Conservation (phyloP, 257 asterid genomes). For the Cordia subcordata region DNA sequence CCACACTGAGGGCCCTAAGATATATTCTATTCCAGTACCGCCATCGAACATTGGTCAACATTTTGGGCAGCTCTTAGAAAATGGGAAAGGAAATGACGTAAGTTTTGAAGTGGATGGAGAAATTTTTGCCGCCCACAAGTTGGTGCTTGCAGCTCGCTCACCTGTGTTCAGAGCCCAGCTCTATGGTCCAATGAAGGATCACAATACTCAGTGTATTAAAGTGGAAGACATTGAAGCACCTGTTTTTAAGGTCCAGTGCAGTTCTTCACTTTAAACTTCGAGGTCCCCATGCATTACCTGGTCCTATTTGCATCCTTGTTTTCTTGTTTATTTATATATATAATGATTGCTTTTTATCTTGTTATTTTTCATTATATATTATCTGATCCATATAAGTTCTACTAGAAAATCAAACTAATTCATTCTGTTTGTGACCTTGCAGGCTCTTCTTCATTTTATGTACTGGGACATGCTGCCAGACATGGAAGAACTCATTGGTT, state of each 20-base stretch:
- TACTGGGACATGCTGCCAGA: conserved; percentile 85
- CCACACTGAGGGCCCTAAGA: conserved; percentile 79
- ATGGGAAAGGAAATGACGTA: conserved; percentile 67
- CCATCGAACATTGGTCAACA: conserved; percentile 86
- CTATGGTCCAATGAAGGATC: conserved; percentile 95
- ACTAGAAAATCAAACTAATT: too few species aligned
- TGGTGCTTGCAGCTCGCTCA: conserved; percentile 94
- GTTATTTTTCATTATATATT: too few species aligned
- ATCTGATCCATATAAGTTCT: too few species aligned
- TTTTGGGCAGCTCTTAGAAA: conserved; percentile 79
- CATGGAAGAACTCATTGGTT: conserved; percentile 88
- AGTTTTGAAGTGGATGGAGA: conserved; percentile 73
- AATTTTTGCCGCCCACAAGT: conserved; percentile 71
- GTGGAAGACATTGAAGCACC: conserved; percentile 85
- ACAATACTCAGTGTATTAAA: conserved; percentile 50
- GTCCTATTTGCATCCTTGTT: too few species aligned
- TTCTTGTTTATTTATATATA: too few species aligned
- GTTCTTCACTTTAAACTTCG: not conserved
- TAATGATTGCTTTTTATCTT: too few species aligned
- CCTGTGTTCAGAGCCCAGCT: conserved; percentile 94
- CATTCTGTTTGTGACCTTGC: not conserved
- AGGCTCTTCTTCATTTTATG: conserved; percentile 88
- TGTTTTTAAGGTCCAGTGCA: conserved; percentile 65
- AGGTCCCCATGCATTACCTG: too few species aligned
- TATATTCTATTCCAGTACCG: conserved; percentile 62